Conservation (phyloP, 2,329 filamentous ascomycete genomes). For the Sarocladium kiliense region DNA sequence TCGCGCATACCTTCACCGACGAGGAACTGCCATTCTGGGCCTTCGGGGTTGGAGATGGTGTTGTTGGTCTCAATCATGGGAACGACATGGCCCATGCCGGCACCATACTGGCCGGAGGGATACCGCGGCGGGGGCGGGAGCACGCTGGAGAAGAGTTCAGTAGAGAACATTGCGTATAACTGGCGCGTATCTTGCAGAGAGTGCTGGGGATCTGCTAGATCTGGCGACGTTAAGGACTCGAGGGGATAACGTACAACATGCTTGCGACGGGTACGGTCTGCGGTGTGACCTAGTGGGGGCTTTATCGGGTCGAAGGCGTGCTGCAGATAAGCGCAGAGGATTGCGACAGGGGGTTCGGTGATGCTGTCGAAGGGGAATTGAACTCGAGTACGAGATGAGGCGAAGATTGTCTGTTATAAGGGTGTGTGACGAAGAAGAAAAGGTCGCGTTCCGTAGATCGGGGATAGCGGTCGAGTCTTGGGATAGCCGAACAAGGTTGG, state of each 20-base stretch:
- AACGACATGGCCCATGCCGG: conserved; percentile 60
- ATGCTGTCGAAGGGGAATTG: not conserved
- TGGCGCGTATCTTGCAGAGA: not conserved
- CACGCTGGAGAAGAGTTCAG: conserved; percentile 50
- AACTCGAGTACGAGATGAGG: not conserved
- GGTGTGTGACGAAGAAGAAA: not conserved
- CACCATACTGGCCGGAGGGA: conserved; percentile 67
- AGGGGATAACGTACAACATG: conserved; percentile 22
- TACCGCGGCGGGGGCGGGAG: conserved; percentile 84
- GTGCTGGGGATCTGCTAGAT: not conserved
- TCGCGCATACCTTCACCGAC: conserved; percentile 78
- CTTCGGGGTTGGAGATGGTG: conserved; percentile 71
- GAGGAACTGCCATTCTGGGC: conserved; percentile 82
- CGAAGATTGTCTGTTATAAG: not conserved
- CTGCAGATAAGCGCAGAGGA: conserved; percentile 5
- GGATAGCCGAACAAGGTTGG: not conserved
- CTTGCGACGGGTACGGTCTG: not conserved
- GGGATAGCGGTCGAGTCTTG: not conserved
- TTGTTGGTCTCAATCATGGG: conserved; percentile 94
- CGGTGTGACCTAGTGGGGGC: conserved; percentile 6
- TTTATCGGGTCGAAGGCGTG: not conserved
- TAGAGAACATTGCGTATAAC: not conserved
- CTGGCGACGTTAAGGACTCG: not conserved
- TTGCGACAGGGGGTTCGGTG: not conserved
- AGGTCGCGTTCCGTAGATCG: not conserved